These are phyloP conservation scores for Mortierella sp. DNA, from an alignment of 371 early-diverging fungal genomes.

Conservation along the genomic window DNA sequence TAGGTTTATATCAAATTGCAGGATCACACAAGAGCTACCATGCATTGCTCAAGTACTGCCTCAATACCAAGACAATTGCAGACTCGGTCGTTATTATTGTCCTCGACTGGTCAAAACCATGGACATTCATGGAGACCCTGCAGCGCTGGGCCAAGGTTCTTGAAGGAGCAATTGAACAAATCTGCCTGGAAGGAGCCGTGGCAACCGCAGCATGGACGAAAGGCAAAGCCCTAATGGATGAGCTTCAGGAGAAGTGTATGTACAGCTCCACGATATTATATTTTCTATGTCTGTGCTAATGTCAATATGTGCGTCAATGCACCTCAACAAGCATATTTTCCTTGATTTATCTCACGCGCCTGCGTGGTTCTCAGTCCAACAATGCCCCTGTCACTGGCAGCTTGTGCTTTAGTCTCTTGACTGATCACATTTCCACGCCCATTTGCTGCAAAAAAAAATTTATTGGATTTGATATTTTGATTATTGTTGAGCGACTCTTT, in stretches of 20 bases:
- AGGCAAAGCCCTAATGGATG: slow-evolving; percentile 79
- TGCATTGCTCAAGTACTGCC: slow-evolving; percentile 81
- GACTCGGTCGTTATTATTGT: slow-evolving; percentile 82
- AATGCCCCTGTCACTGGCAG: background rate
- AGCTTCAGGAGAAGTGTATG: slow-evolving; percentile 80
- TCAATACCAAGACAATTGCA: slow-evolving; percentile 73
- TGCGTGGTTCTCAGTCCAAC: background rate
- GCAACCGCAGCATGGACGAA: slow-evolving; percentile 67
- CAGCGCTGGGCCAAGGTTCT: slow-evolving; percentile 87
- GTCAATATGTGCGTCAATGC: slow-evolving; percentile 3
- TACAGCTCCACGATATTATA: background rate
- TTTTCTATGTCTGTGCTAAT: slow-evolving; percentile 8
- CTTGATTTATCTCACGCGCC: slow-evolving; percentile 6
- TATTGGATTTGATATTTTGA: background rate
- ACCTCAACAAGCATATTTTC: slow-evolving; percentile 14
- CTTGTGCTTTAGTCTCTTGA: slow-evolving; percentile 27
- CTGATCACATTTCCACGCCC: slow-evolving; percentile 49
- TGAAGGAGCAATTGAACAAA: slow-evolving; percentile 69
- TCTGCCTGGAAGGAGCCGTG: slow-evolving; percentile 69
- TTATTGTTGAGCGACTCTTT: slow-evolving; percentile 23
- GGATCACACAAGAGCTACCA: slow-evolving; percentile 79
- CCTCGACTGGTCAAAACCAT: slow-evolving; percentile 94
- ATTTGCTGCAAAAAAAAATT: background rate
- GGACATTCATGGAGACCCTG: slow-evolving; percentile 86
- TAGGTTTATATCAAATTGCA: slow-evolving; percentile 89